These are phyloP conservation scores for Fusarium pseudocircinatum DNA, from an alignment of 2,329 filamentous ascomycete species.

Conservation along the genomic window DNA sequence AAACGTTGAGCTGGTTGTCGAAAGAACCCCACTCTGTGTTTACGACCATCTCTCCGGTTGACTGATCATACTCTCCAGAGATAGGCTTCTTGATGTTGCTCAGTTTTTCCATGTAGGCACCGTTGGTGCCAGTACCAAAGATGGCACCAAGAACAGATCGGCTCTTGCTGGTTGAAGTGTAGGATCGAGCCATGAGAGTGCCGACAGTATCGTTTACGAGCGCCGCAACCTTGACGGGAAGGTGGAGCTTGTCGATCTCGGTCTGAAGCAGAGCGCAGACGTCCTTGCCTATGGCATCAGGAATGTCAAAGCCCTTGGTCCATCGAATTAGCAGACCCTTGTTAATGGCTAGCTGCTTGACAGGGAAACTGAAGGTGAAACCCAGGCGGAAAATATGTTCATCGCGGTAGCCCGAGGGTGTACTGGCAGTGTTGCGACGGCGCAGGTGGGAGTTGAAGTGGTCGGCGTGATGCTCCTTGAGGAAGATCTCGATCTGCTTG, in stretches of 20 bases:
- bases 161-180: conserved; percentile 88
- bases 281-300: conserved; percentile 93
- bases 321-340: conserved; percentile 93
- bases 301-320: conserved; percentile 98
- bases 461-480: conserved; percentile 86
- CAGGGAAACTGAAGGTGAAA: conserved; percentile 99
- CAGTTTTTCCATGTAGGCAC: conserved; percentile 95
- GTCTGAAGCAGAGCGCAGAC: conserved; percentile 89
- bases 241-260: conserved; percentile 85
- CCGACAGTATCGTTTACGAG: conserved; percentile 98
- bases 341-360: conserved; percentile 94
- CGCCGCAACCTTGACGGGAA: conserved; percentile 94
- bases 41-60: conserved; percentile 94
- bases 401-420: conserved; percentile 68
- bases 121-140: conserved; percentile 97
- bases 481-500: conserved; percentile 88
- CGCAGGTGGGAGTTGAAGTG: conserved; percentile 79
- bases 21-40: conserved; percentile 99
- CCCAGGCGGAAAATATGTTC: conserved; percentile 90
- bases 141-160: conserved; percentile 93
- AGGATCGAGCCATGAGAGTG: conserved; percentile 96
- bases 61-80: conserved; percentile 75
- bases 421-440: conserved; percentile 69
- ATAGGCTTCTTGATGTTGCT: conserved; percentile 83
- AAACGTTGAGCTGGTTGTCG: conserved; percentile 88